Conservation (phyloP, 768 basidiomycete species). For the Royoungia palumana region DNA sequence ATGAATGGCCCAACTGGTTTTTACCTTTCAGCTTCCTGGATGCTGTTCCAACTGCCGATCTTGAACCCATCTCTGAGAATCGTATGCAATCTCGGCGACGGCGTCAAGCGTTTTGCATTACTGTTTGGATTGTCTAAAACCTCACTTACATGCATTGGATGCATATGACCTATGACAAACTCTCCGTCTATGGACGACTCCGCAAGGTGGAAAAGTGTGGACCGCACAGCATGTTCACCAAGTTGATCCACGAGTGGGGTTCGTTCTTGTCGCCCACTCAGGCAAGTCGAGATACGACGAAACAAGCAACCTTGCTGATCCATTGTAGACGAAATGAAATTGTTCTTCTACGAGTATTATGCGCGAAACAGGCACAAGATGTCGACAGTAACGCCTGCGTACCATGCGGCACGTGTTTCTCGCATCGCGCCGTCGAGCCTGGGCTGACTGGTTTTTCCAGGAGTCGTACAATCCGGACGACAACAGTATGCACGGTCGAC, state of each 20-base stretch:
- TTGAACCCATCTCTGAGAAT: conserved; percentile 91
- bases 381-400: conserved; percentile 92
- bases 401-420: conserved; percentile 73
- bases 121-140: background rate
- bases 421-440: background rate
- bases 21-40: conserved; percentile 67
- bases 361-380: conserved; percentile 98
- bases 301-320: background rate
- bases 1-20: background rate
- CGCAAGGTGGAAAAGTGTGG: conserved; percentile 97
- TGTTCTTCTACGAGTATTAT: conserved; percentile 96
- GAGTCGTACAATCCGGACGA: conserved; percentile 97
- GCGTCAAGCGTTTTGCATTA: conserved; percentile 50
- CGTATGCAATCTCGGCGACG: conserved; percentile 97
- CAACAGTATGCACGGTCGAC: conserved; percentile 61
- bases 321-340: conserved; percentile 87
- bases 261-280: conserved; percentile 75
- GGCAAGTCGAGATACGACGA: conserved; percentile 39
- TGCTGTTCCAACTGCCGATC: conserved; percentile 92
- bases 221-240: conserved; percentile 96
- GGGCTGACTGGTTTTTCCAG: conserved; percentile 37
- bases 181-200: conserved; percentile 88
- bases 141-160: conserved; percentile 35
- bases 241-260: conserved; percentile 94
- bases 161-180: conserved; percentile 98